Evolutionary conservation across 257 asterid genomes (phyloP), one percentile per base, ranked within the genome.

Genomic region (Plantago ovata): DNA sequence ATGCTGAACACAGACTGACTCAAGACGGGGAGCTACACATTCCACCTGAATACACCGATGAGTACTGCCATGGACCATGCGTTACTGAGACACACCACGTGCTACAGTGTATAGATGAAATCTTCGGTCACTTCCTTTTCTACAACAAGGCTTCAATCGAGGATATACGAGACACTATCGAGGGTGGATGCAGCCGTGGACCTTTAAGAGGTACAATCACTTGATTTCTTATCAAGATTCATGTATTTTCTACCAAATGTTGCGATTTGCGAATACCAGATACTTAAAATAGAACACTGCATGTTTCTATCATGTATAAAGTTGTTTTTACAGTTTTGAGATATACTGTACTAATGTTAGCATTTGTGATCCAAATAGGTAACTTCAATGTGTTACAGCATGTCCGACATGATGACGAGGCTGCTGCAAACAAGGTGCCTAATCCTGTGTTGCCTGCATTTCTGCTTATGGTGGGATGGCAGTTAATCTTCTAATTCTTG

Each of bases 41-140:
- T 44, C 83, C 85, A 6, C 78, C 68, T 11, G 94, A 79, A 40
- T 54, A 68, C 64, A 36, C 84, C 0, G 89, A 86, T 38, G 75
- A 82, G 38, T 90, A 75, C 58, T 86, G 96, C 77, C 46, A 53
- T 1, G 90, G 97, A 53, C 88, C 97, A 5, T 90, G 96, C 67
- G 7, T 75, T 19, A 38, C 58, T 10, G 97, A 90, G 78, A 90
- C 96, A 44, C 62, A 58, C 70, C 90, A 63, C 15, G 90, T 71
- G 1, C 84, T 90, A 1, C 75, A 71, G 67, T 90, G 96, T 52
- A 67, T 90, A 8, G 74, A 56, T 10, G 72, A 69, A 45, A 13
- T 82, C 51, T 21, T 82, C 0, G 63, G 65, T 19, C 63, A 71
- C 55, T 90, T 81, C 69, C 10, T 55, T 23, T 89, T 89, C 47